Evolutionary conservation across 305 asterid genomes (phyloP).

Genomic region (Fraxinus angustifolia): DNA sequence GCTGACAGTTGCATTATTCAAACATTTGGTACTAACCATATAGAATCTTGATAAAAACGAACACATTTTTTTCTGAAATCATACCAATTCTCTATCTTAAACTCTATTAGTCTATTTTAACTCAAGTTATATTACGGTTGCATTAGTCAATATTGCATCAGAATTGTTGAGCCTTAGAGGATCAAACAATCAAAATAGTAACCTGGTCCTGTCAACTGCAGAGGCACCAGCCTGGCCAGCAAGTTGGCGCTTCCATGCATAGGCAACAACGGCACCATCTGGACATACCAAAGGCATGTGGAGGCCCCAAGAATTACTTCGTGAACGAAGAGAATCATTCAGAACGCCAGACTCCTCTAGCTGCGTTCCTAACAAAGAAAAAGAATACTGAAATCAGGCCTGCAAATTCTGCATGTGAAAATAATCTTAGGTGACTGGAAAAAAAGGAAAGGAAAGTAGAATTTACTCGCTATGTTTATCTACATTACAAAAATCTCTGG

Average conservation of each 20-base stretch:
- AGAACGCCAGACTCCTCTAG: constrained; percentile 92
- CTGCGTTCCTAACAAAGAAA: constrained; percentile 57
- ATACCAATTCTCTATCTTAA: background rate
- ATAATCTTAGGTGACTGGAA: background rate
- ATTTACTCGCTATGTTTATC: background rate
- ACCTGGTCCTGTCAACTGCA: constrained; percentile 96
- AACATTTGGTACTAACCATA: background rate
- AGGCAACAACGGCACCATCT: constrained; percentile 97
- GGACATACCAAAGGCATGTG: constrained; percentile 99
- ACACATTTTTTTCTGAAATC: background rate
- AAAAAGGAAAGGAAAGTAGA: background rate
- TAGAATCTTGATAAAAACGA: background rate
- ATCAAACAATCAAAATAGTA: constrained; percentile 19
- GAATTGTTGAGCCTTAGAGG: constrained; percentile 3
- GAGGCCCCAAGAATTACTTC: constrained; percentile 97
- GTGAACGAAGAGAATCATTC: constrained; percentile 73
- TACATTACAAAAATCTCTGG: constrained; percentile 10
- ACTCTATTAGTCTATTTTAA: background rate
- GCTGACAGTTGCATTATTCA: background rate
- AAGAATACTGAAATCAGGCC: constrained; percentile 4
- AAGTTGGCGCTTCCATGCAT: constrained; percentile 99
- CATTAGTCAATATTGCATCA: background rate
- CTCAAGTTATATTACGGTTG: background rate
- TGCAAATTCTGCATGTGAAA: background rate
- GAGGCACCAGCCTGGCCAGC: constrained; percentile 99